Percentiles rank a stretch among this genome's conserved stretches.
Evolutionary conservation across 108 stramenopile species (phyloP).

Genomic region (Cyclotella distinguenda): DNA sequence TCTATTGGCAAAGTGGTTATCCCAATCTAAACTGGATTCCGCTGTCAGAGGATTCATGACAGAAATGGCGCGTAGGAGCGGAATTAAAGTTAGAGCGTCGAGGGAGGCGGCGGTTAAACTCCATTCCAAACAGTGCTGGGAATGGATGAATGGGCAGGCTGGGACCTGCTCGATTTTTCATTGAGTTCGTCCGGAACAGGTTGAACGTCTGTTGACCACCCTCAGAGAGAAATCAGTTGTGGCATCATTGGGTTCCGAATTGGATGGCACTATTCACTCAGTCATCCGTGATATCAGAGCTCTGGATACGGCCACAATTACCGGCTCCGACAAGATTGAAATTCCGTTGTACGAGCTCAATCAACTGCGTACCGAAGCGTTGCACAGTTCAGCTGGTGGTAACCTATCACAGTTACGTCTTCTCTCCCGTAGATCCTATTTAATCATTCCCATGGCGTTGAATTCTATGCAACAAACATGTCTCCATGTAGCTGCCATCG

Average conservation of each 20-base stretch:
- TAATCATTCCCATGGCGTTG: slow-evolving; percentile 45
- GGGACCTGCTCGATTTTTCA: slow-evolving; percentile 50
- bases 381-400: slow-evolving; percentile 45
- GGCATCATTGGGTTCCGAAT: slow-evolving; percentile 41
- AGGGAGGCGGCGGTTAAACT: slow-evolving; percentile 61
- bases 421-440: slow-evolving; percentile 42
- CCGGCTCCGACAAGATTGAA: slow-evolving; percentile 2
- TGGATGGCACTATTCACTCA: slow-evolving; percentile 45
- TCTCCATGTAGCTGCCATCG: slow-evolving; percentile 61
- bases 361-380: slow-evolving; percentile 28
- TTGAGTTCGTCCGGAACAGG: slow-evolving; percentile 44
- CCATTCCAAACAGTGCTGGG: slow-evolving; percentile 56
- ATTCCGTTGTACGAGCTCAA: slow-evolving; percentile 11
- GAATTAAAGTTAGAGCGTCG: slow-evolving; percentile 68
- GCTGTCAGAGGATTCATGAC: slow-evolving; percentile 69
- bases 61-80: slow-evolving; percentile 70
- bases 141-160: slow-evolving; percentile 33
- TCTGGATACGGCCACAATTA: slow-evolving; percentile 7
- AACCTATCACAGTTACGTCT: slow-evolving; percentile 43
- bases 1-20: slow-evolving; percentile 65
- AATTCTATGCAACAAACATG: slow-evolving; percentile 44
- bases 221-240: slow-evolving; percentile 50
- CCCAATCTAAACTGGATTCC: slow-evolving; percentile 51
- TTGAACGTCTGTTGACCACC: slow-evolving; percentile 34
- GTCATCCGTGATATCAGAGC: slow-evolving; percentile 51